Evolutionary conservation across 768 basidiomycete genomes (phyloP).

Genomic region (Myochromella boudieri): DNA sequence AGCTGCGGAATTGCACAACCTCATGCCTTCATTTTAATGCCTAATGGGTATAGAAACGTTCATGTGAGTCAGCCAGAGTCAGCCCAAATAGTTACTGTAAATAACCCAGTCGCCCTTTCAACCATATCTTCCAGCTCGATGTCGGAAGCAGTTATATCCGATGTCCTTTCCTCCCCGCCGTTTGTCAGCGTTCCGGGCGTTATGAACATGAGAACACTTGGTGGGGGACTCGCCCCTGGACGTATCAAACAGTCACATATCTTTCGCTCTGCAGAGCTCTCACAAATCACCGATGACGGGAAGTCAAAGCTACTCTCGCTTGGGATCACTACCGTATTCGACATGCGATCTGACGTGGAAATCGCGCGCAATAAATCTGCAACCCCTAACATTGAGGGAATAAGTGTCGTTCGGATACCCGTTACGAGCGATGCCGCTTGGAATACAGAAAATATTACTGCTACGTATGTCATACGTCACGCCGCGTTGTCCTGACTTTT

Average conservation of each 20-base stretch:
- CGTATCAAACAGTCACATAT: constrained; percentile 29
- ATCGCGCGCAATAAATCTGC: constrained; percentile 30
- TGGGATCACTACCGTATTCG: constrained; percentile 37
- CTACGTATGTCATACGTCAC: constrained; percentile 15
- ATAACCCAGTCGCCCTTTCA: not conserved
- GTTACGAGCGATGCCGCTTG: constrained; percentile 24
- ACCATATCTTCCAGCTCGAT: not conserved
- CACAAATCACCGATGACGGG: constrained; percentile 33
- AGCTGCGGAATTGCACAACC: not conserved
- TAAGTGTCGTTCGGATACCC: constrained; percentile 29
- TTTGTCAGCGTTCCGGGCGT: constrained; percentile 39
- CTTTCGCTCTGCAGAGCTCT: constrained; percentile 40
- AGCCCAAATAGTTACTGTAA: not conserved
- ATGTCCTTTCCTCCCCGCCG: constrained; percentile 26
- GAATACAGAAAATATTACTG: constrained; percentile 25
- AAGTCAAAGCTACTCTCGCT: constrained; percentile 30
- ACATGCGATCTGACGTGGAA: constrained; percentile 37
- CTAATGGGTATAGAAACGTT: constrained; percentile 1
- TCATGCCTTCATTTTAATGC: too few species aligned
- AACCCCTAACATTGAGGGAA: constrained; percentile 28
- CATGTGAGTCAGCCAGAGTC: not conserved
- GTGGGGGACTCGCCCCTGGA: constrained; percentile 20
- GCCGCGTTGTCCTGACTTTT: not conserved
- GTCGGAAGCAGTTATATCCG: not conserved
- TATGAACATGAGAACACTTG: constrained; percentile 37